Evolutionary conservation across 495 filamentous ascomycete species (phyloP).

Genomic region (Podospora pseudocomata): DNA sequence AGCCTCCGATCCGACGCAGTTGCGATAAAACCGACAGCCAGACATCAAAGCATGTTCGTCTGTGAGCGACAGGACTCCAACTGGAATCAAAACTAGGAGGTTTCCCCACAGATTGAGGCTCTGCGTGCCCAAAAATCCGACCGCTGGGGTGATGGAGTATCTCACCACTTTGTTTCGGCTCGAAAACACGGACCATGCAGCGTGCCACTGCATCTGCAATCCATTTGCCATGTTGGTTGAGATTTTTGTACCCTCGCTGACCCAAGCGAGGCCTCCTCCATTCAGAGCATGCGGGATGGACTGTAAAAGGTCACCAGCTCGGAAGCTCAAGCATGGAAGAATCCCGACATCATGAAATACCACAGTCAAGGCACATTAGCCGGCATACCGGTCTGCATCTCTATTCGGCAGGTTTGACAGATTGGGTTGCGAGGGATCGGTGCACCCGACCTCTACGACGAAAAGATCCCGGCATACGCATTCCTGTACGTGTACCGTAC

Average conservation of each 20-base stretch:
- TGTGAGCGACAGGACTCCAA: not conserved
- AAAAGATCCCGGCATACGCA: not conserved
- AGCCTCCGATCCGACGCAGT: not conserved
- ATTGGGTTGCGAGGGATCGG: not conserved
- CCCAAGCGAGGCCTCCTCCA: not conserved
- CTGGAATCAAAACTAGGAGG: not conserved
- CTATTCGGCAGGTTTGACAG: not conserved
- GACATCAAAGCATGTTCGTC: not conserved
- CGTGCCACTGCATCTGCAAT: not conserved
- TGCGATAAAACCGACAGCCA: not conserved
- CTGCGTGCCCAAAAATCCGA: constrained; percentile 8
- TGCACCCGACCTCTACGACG: not conserved
- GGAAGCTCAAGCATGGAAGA: not conserved
- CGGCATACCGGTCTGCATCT: not conserved
- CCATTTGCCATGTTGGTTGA: not conserved
- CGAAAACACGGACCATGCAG: not conserved
- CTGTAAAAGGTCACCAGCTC: not conserved
- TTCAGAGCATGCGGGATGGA: not conserved
- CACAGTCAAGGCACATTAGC: not conserved
- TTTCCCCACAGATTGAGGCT: constrained; percentile 8
- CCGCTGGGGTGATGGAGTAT: not conserved
- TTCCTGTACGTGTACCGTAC: not conserved
- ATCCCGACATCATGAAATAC: not conserved
- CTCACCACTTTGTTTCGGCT: not conserved
- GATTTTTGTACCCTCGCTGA: not conserved